Evolutionary conservation across 192 early-diverging fungal species (phyloP).

Genomic region (Linderina pennispora): DNA sequence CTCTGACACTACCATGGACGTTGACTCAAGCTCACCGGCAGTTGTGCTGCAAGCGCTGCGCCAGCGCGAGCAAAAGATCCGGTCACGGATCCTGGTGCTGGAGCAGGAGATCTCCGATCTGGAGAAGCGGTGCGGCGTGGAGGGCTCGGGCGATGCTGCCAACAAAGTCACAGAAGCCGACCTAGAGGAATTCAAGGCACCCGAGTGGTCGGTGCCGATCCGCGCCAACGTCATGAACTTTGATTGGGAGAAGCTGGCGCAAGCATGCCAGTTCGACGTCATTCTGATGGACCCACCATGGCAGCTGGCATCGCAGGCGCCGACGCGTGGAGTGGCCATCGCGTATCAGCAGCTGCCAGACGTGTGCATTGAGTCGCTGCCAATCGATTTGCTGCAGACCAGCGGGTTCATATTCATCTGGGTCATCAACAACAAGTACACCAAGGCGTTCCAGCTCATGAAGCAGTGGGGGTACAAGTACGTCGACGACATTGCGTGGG

Average conservation of each 20-base stretch:
- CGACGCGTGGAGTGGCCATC: constrained; percentile 88
- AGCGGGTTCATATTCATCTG: constrained; percentile 96
- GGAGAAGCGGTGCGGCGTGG: constrained; percentile 45
- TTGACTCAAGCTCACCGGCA: not conserved
- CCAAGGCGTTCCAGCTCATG: constrained; percentile 90
- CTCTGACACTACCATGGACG: constrained; percentile 3
- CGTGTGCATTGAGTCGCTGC: constrained; percentile 85
- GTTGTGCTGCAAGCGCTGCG: constrained; percentile 39
- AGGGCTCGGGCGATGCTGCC: constrained; percentile 7
- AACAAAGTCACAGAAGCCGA: constrained; percentile 27
- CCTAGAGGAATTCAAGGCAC: constrained; percentile 80
- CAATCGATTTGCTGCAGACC: constrained; percentile 76
- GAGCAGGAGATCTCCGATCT: constrained; percentile 51
- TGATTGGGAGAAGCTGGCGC: constrained; percentile 82
- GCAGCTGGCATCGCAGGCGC: constrained; percentile 91
- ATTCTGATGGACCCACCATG: constrained; percentile 96
- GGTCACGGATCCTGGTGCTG: constrained; percentile 50
- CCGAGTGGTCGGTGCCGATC: constrained; percentile 91
- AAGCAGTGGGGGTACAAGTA: constrained; percentile 93
- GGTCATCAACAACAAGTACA: constrained; percentile 99
- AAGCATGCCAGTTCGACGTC: constrained; percentile 85
- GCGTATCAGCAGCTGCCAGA: constrained; percentile 95
- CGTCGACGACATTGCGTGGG: constrained; percentile 95
- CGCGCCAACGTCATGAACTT: constrained; percentile 94
- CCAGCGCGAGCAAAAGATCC: constrained; percentile 51